Base-by-base conservation (phyloP, 75 land plant species). In the Pinus albicaulis region DNA sequence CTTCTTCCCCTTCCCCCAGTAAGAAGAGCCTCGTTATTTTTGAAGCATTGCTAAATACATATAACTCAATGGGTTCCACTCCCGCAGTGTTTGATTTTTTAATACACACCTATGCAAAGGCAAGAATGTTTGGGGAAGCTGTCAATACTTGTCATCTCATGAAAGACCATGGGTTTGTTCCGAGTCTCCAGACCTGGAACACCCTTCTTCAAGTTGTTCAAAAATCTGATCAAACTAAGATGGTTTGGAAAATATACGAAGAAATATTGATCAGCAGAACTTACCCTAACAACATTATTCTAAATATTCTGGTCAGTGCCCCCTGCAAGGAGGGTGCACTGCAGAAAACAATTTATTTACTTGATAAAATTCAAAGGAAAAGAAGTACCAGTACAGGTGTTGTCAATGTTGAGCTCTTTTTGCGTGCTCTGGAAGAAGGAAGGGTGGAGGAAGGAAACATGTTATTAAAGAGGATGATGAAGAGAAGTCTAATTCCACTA, bases 311-410 rank as follows among this genome's bases (percentile, higher is more conserved):
- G 85, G 57, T 88, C 1, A 57, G 28, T 78, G 80, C 78, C 23
- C 78, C 88, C 74, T 90, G 92, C 80, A 90, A 90, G 74, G 82
- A 81, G 76, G 92, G 92, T 52, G 57, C 23, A 23, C 79, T 90
- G 86, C 66, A 79, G 60, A 76, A 81, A 31, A 56, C 28, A 62
- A 55, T 88, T 24, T 77, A 77, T 66, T 17, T 83, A 2, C 16
- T 88, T 74, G 86, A 86, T 63, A 78, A 69, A 38, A 90, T 90
- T 60, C 80, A 76, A 64, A 85, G 90, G 36, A 81, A 81, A 76
- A 80, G 84, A 69, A 79, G 90, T 59, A 53, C 82, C n/a, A 79
- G 90, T 41, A 12, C 24, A 13, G 77, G 80, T 28, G 57, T 87
- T 58, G 90, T 86, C 13, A 90, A 86, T 78, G 59, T 83, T 4